Evolutionary conservation across 2,329 filamentous ascomycete species (phyloP), one percentile per base, ranked within the genome.

Genomic region (Lachnellula cervina): DNA sequence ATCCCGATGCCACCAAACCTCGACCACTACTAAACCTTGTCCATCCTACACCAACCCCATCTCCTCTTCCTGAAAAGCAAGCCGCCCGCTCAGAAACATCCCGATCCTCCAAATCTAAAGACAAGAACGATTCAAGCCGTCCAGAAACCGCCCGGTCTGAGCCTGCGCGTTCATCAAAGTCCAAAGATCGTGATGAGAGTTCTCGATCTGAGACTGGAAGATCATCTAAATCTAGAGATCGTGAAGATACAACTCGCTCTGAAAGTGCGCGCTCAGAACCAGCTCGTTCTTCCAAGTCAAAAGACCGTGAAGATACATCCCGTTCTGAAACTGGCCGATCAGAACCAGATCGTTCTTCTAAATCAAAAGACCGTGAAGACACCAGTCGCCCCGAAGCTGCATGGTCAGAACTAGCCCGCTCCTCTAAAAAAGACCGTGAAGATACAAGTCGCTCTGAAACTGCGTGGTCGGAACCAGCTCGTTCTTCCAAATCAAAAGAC

Each of bases 1-100:
- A 69, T 48, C 58, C 64, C 14, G 64, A 64, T 48, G 62, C 65
- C 50, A 51, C 47, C 23, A 49, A 57, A 51, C 63, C 63, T 47
- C 64, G 83, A 4, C 83, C 83, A 0, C 65, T 84, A 56, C 70
- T 87, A 32, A 86, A 84, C 62, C 67, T 87, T 44, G 79, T 87
- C 49, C 75, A 76, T 38, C 83, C 84, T 17, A 87, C 83, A 1
- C 84, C 84, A 8, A 64, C 69, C 7, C 73, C 76, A 9, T 80
- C 82, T 1, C 82, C 82, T 0, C 65, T 68, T 16, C 74, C 72
- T 3, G 76, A 78, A 59, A 74, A 73, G 60, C 73, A 74, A 60
- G 63, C 53, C 21, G 48, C 55, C 42, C 56, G 53, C 25, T 52
- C 52, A 6, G 58, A 66, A 38, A 49, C 60, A 43, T 28, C n/a